Evolutionary conservation across 176 grass and related monocot genomes (phyloP), one percentile per base, ranked within the genome.

Genomic region (Musa beccarii): DNA sequence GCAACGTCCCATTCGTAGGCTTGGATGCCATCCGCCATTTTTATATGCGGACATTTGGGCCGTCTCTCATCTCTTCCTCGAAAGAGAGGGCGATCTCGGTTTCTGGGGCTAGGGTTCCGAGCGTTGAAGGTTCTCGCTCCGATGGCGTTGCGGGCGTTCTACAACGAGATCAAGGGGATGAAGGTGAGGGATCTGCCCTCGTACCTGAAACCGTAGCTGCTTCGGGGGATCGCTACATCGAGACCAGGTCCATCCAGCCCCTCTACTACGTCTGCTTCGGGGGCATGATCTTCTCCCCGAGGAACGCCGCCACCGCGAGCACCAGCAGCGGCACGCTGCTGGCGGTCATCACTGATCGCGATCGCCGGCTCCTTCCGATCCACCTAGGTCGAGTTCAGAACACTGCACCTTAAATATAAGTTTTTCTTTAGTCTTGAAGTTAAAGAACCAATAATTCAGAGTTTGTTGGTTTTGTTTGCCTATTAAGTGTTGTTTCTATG

Each of bases 201-300:
- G 0, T 79, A 88, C 82, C 74, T 93, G 55, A 97, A 93, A 82
- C 93, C 90, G 49, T 74, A 82, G 19, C 64, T 97, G 23, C 85
- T 80, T 28, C 26, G 53, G 80, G 90, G 51, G 94, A 93, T 72
- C 82, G 88, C 86, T 97, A 93, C 90, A 97, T 97, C 82, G 90
- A 97, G 1, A 97, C 90, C 29, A 55, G 82, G 66, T 89, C 84
- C 52, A 59, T 75, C 52, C 81, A 90, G 2, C 93, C 90, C 22
- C 51, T 97, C 79, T 93, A 82, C 86, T 90, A 97, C 68, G 10
- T 97, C 62, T 85, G 82, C 90, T 73, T 85, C 77, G 93, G 93
- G 24, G 85, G 88, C 26, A 93, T 97, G 93, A 66, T n/a, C 19
- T 87, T 93, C 80, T 91, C 7, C 93, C 93, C 29, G 52, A 71